Base-by-base conservation (phyloP, 148 eudicot genomes). In the Rhododendron griersonianum region DNA sequence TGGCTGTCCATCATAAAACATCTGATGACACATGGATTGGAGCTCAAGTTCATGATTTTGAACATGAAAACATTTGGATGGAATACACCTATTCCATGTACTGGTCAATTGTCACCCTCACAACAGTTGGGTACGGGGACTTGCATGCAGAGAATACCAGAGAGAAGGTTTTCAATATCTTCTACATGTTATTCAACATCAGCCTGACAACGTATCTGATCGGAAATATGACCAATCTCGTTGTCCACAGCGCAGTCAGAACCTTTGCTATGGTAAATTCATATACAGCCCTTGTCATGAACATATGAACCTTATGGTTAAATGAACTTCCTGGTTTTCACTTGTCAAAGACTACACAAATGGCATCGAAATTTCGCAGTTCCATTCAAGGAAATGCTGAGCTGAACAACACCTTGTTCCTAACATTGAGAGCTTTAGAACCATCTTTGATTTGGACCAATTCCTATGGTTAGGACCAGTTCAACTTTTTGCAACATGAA, bases 131-230 rank as follows among this genome's bases (percentile, higher is more conserved):
- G 9, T 92, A 92, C 67, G 94, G 94, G 2, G 94, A 92, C 77
- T 86, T 92, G 83, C 90, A 88, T 21, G 91, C 94, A 19, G 82
- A 81, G 75, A 92, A 91, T 65, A 85, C 91, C 28, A 91, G 91
- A 14, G 94, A 92, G 84, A 92, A 89, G 85, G 53, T 88, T 83
- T 89, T 91, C 88, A 84, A 89, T 83, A 91, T 92, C 28, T 86
- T 89, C 84, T 92, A 92, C 83, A 92, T 92, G 94, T 87, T 92
- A 39, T 92, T 92, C 88, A 92, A 92, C 91, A 91, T 92, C 33
- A 91, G 94, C 51, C 90, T 91, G 57, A 92, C 92, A 11, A 91
- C 94, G 4, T 92, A 92, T 81, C 48, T 92, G 15, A 92, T 92
- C 28, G 94, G 94, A 45, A 92, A 92, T 84, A 92, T 92, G 94